These are phyloP conservation scores for Aeschynomene evenia DNA, from an alignment of 306 rosid species.

Conservation along the genomic window DNA sequence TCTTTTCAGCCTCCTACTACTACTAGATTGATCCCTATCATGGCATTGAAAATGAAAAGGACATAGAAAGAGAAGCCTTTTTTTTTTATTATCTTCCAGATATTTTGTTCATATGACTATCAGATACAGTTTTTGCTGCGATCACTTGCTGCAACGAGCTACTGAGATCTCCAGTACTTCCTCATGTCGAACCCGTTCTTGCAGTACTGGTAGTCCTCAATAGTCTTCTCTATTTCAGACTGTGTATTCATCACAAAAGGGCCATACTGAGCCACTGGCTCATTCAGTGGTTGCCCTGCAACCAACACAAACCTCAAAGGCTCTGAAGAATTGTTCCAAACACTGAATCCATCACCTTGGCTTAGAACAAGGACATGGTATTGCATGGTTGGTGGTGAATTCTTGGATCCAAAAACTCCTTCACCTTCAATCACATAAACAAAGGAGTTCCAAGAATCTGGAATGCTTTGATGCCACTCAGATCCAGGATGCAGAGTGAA, in stretches of 20 bases:
- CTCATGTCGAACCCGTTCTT: conserved; percentile 87
- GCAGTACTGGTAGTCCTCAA: conserved; percentile 66
- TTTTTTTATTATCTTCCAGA: conserved; percentile 9
- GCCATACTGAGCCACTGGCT: conserved; percentile 82
- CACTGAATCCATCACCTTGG: conserved; percentile 68
- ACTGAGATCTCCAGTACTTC: conserved; percentile 72
- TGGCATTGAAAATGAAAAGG: conserved; percentile 44
- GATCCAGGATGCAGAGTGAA: conserved; percentile 62
- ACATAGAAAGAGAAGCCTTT: background rate
- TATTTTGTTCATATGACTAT: background rate
- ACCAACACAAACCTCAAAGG: conserved; percentile 60
- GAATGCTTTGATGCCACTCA: conserved; percentile 66
- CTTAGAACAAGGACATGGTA: conserved; percentile 71
- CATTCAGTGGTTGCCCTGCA: conserved; percentile 84
- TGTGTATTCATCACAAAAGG: conserved; percentile 97
- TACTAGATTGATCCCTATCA: conserved; percentile 37
- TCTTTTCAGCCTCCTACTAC: conserved; percentile 55
- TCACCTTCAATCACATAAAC: conserved; percentile 84
- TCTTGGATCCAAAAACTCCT: conserved; percentile 65
- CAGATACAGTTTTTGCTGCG: no score
- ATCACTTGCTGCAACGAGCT: conserved; percentile 6
- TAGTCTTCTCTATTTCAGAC: conserved; percentile 73
- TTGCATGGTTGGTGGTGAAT: conserved; percentile 42
- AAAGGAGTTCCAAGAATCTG: conserved; percentile 76
- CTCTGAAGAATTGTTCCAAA: conserved; percentile 80